Evolutionary conservation across 2,329 filamentous ascomycete genomes (phyloP), one percentile per base, ranked within the genome.

Genomic region (Verticillium isaacii): DNA sequence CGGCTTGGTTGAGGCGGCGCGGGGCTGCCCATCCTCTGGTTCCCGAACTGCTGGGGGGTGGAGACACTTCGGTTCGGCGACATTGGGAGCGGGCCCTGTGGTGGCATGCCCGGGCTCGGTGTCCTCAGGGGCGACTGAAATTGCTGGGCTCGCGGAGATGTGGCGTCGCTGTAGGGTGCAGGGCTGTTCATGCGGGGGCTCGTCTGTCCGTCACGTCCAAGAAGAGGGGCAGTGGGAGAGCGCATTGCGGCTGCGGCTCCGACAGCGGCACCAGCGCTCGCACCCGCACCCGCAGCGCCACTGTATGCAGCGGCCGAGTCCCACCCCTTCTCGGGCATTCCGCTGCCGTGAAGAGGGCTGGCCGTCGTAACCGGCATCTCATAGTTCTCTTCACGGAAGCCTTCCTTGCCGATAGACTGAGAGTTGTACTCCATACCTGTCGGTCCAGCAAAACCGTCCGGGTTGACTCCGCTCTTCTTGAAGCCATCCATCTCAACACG

Each of bases 401-500:
- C 72, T 32, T 69, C 69, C 57, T 72, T 70, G 58, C 61, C 54
- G 9, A 56, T 34, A 19, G 54, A 17, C 12, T 17, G 54, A 55
- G 72, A 68, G 57, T 76, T 70, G 68, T 78, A 79, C 61, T 78
- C 76, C 57, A 73, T 64, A 23, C 72, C 75, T 0, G 66, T 64
- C 34, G 73, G 69, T 57, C 70, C 73, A 56, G 68, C 65, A 63
- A 83, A 77, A 23, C 74, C 72, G 68, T 84, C 82, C 1, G 81
- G 80, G 69, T 84, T 71, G 65, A 81, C 69, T 54, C 82, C 82
- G 60, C 73, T 74, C 64, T 75, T 78, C 61, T 77, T 74, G 74
- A 82, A 81, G 14, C 77, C 73, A 65, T 84, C 80, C 45, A 85
- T 71, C 69, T 86, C 84, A 3, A 79, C 64, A 45, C 79, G 80